phyloP scores from a whole-genome alignment of 306 rosid genomes.

The Dalbergia oliveri region DNA sequence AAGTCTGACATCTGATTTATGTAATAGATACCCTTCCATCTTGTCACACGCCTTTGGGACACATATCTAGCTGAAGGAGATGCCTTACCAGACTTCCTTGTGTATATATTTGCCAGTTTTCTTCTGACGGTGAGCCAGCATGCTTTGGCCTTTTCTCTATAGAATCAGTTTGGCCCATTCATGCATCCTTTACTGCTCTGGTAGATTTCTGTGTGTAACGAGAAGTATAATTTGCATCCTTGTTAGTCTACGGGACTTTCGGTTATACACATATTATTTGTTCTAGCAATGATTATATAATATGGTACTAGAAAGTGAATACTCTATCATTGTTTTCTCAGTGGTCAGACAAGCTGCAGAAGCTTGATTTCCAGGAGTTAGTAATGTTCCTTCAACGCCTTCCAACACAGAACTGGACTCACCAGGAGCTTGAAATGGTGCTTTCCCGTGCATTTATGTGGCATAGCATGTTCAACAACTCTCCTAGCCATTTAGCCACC shows the following conservation, averaged over 20 bases:
- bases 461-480: conserved; percentile 98
- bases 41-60: conserved; percentile 98
- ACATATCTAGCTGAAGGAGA: conserved; percentile 99
- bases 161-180: conserved; percentile 15
- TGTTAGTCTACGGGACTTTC: not conserved
- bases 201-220: too few species aligned
- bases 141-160: conserved; percentile 14
- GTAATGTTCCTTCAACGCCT: conserved; percentile 99
- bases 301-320: conserved; percentile 17
- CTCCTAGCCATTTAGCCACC: conserved; percentile 92
- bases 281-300: conserved; percentile 6
- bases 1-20: conserved; percentile 49
- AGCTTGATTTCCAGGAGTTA: conserved; percentile 95
- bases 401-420: conserved; percentile 90
- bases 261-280: conserved; percentile 5
- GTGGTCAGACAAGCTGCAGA: conserved; percentile 94
- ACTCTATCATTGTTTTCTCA: conserved; percentile 49
- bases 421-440: conserved; percentile 97
- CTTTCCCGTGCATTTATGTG: conserved; percentile 98
- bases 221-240: too few species aligned
- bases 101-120: conserved; percentile 96
- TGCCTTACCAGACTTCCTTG: conserved; percentile 96
- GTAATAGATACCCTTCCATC: conserved; percentile 85
- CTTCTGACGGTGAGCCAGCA: conserved; percentile 84
- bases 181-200: not conserved